Evolutionary conservation across 2,329 filamentous ascomycete genomes (phyloP).

Genomic region (Cytospora mali): DNA sequence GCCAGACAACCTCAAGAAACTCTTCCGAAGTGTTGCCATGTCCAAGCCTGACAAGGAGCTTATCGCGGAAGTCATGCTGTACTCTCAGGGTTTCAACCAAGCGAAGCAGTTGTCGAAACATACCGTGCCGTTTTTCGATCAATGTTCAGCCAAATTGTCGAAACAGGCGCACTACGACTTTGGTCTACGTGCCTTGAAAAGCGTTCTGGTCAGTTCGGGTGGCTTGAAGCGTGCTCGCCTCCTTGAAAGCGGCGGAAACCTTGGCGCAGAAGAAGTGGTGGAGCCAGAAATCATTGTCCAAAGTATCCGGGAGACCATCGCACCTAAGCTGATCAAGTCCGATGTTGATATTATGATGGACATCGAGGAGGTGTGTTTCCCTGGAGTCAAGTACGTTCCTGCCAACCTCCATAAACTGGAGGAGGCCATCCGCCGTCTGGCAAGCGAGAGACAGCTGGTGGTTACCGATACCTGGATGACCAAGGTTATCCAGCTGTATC

Average conservation of each 20-base stretch:
- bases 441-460: slow-evolving; percentile 82
- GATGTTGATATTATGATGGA: slow-evolving; percentile 87
- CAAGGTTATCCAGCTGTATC: slow-evolving; percentile 94
- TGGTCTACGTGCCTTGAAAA: slow-evolving; percentile 95
- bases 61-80: slow-evolving; percentile 99
- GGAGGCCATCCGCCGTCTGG: slow-evolving; percentile 78
- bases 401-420: slow-evolving; percentile 82
- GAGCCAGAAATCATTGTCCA: slow-evolving; percentile 98
- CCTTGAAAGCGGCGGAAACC: slow-evolving; percentile 55
- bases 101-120: slow-evolving; percentile 93
- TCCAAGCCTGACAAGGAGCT: slow-evolving; percentile 99
- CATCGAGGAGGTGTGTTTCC: slow-evolving; percentile 86
- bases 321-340: slow-evolving; percentile 89
- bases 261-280: slow-evolving; percentile 71
- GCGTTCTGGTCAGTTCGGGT: slow-evolving; percentile 96
- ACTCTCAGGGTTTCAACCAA: slow-evolving; percentile 98
- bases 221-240: slow-evolving; percentile 88
- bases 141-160: slow-evolving; percentile 77
- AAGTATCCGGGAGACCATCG: slow-evolving; percentile 97
- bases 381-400: slow-evolving; percentile 88
- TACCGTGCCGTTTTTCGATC: slow-evolving; percentile 97
- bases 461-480: slow-evolving; percentile 96
- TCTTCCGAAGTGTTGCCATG: slow-evolving; percentile 99
- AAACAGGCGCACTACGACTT: slow-evolving; percentile 99
- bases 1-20: slow-evolving; percentile 98